Evolutionary conservation across 768 basidiomycete species (phyloP).

Genomic region (Russula sp.): DNA sequence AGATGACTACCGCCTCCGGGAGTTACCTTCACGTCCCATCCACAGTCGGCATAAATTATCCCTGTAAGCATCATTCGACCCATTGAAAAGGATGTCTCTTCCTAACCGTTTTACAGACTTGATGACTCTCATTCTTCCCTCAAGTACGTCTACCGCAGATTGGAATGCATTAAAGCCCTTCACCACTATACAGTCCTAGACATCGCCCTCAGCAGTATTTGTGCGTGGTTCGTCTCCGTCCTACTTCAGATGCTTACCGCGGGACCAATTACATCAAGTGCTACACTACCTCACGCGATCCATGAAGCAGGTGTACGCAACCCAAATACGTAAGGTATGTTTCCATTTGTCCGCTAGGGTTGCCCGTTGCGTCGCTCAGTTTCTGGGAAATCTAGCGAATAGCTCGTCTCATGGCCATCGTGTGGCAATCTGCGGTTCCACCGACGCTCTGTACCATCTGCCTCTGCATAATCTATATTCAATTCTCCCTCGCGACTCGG

Average conservation of each 20-base stretch:
- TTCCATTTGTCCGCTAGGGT: neutral
- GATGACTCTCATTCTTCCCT: slow-evolving; percentile 8
- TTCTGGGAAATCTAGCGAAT: neutral
- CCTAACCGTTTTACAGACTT: neutral
- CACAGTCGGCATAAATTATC: neutral
- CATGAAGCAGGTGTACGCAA: slow-evolving; percentile 7
- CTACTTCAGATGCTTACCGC: neutral
- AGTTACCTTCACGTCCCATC: neutral
- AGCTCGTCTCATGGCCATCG: neutral
- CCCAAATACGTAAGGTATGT: slow-evolving; percentile 3
- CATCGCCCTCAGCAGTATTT: neutral
- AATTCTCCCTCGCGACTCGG: neutral
- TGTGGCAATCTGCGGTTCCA: slow-evolving; percentile 14
- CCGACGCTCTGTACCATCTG: slow-evolving; percentile 10
- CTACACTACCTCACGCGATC: slow-evolving; percentile 3
- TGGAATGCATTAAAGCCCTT: neutral
- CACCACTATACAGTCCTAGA: slow-evolving; percentile 10
- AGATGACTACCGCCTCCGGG: neutral
- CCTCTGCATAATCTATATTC: neutral
- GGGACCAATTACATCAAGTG: neutral
- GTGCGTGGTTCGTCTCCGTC: slow-evolving; percentile 1
- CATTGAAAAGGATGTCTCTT: neutral
- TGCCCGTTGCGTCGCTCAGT: neutral
- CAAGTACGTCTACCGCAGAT: neutral
- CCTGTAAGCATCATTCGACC: slow-evolving; percentile 7